Conservation (phyloP, 148 eudicot genomes). For the Rhododendron ovatum region DNA sequence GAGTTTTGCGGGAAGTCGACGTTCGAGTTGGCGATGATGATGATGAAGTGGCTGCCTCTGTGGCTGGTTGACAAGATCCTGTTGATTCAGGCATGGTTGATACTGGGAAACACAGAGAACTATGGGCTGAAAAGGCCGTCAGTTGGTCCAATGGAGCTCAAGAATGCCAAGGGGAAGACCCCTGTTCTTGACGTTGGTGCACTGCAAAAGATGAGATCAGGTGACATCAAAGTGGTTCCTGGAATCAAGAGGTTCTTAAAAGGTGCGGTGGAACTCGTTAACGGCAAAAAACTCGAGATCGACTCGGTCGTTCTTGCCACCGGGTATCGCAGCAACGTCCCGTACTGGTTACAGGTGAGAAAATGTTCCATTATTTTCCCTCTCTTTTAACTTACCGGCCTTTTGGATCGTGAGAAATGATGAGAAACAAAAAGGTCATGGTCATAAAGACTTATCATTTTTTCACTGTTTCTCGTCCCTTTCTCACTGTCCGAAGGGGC, state of each 20-base stretch:
- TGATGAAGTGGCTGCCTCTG: slow-evolving; percentile 82
- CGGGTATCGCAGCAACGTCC: slow-evolving; percentile 89
- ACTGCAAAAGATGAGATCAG: slow-evolving; percentile 56
- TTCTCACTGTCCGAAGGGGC: background rate
- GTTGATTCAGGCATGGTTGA: slow-evolving; percentile 61
- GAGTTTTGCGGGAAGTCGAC: slow-evolving; percentile 75
- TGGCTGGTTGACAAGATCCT: slow-evolving; percentile 79
- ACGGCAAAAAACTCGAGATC: slow-evolving; percentile 46
- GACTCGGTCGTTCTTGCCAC: slow-evolving; percentile 79
- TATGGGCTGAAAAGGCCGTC: slow-evolving; percentile 66
- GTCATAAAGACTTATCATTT: background rate
- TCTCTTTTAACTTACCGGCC: background rate
- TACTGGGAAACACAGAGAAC: slow-evolving; percentile 49
- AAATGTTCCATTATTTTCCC: background rate
- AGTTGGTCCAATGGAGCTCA: slow-evolving; percentile 70
- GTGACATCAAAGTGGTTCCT: slow-evolving; percentile 59
- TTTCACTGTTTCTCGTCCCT: background rate
- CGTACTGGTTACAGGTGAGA: slow-evolving; percentile 86
- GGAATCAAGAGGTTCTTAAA: slow-evolving; percentile 54
- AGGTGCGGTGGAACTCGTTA: slow-evolving; percentile 45
- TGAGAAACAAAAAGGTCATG: background rate
- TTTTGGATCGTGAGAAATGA: background rate
- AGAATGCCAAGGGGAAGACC: slow-evolving; percentile 69
- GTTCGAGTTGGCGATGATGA: slow-evolving; percentile 53
- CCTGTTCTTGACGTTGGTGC: slow-evolving; percentile 90